phyloP scores from a whole-genome alignment of 2,329 filamentous ascomycete species.

The Setomelanomma holmii region DNA sequence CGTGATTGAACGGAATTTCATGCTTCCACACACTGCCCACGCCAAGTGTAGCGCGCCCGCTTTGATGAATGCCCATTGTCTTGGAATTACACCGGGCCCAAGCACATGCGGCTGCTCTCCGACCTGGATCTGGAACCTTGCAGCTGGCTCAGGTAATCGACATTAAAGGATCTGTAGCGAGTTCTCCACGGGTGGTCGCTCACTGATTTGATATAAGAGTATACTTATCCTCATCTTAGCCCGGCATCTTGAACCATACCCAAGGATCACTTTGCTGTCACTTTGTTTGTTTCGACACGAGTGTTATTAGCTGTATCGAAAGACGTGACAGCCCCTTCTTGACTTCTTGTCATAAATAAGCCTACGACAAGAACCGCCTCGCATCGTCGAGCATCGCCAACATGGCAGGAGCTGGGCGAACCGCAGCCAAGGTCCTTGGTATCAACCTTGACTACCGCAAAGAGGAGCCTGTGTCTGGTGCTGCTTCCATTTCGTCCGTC shows the following conservation, averaged over 20 bases:
- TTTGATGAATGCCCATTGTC: conserved; percentile 17
- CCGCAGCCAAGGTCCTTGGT: conserved; percentile 78
- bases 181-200: conserved; percentile 9
- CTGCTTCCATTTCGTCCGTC: conserved; percentile 79
- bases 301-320: neutral
- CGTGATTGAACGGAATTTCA: conserved; percentile 28
- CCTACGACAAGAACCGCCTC: conserved; percentile 3
- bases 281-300: neutral
- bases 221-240: neutral
- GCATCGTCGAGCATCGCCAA: conserved; percentile 7
- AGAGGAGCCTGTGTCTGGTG: conserved; percentile 69
- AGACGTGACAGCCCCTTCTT: neutral
- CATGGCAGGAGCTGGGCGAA: conserved; percentile 68
- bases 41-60: conserved; percentile 28
- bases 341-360: conserved; percentile 1
- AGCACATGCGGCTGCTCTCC: conserved; percentile 24
- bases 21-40: conserved; percentile 17
- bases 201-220: conserved; percentile 8
- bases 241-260: conserved; percentile 3
- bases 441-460: conserved; percentile 80
- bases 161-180: conserved; percentile 10
- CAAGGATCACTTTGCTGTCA: neutral
- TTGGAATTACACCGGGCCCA: conserved; percentile 19
- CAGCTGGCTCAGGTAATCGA: conserved; percentile 15
- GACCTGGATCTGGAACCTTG: conserved; percentile 26